These are phyloP conservation scores for Aspergillus quadrilineatus DNA, from an alignment of 2,329 filamentous ascomycete species.

Conservation along the genomic window DNA sequence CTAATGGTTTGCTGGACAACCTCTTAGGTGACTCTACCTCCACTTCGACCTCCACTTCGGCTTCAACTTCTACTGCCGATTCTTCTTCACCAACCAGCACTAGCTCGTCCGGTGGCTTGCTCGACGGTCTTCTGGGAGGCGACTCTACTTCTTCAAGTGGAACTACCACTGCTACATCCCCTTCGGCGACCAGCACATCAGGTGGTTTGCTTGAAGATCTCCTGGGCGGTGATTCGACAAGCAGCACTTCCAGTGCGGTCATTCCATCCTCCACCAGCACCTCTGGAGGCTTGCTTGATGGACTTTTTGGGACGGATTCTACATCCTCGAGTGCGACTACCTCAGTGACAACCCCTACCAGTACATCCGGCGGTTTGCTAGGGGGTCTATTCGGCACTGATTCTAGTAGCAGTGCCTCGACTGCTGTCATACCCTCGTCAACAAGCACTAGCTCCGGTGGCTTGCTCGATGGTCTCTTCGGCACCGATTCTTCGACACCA, in stretches of 20 bases:
- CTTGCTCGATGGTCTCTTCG: not conserved
- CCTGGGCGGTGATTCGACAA: not conserved
- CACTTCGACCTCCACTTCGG: not conserved
- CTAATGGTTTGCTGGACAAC: not conserved
- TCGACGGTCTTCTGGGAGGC: not conserved
- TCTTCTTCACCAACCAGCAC: conserved; percentile 3
- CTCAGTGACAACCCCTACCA: not conserved
- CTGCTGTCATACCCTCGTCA: not conserved
- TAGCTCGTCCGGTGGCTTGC: not conserved
- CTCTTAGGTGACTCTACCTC: conserved; percentile 1
- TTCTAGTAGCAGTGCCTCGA: not conserved
- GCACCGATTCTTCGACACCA: not conserved
- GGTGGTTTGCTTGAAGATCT: not conserved
- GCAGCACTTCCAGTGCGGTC: not conserved
- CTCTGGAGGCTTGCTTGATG: not conserved
- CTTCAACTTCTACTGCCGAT: conserved; percentile 9
- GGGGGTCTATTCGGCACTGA: not conserved
- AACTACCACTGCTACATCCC: not conserved
- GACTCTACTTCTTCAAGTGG: not conserved
- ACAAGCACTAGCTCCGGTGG: not conserved
- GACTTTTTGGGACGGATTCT: not conserved
- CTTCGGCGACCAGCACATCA: conserved; percentile 6
- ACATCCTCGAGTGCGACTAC: not conserved
- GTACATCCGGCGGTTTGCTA: not conserved
- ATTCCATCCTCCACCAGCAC: not conserved